Evolutionary conservation across 352 stramenopile genomes (phyloP).

Genomic region (Phytopythium boreale): DNA sequence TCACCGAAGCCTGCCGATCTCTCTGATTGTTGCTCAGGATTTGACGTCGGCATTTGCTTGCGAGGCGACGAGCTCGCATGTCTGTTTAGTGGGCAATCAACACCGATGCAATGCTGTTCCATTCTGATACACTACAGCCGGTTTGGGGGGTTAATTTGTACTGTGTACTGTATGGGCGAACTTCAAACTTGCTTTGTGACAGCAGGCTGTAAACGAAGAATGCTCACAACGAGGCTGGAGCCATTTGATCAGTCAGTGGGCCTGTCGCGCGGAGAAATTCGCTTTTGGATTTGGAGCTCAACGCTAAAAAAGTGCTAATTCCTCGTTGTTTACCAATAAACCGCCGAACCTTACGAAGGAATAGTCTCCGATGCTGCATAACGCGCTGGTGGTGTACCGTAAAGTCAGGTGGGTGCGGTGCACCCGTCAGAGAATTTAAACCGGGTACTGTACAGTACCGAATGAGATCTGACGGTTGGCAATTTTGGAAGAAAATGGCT

Average conservation of each 20-base stretch:
- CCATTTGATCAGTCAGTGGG: neutral
- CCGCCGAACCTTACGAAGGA: too few relatives aligned
- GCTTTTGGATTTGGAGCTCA: too few relatives aligned
- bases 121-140: neutral
- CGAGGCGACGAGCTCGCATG: neutral
- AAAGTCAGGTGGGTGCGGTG: too few relatives aligned
- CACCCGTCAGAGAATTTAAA: too few relatives aligned
- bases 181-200: neutral
- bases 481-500: neutral
- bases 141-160: too few relatives aligned
- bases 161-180: neutral
- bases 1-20: neutral
- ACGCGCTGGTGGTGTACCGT: too few relatives aligned
- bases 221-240: neutral
- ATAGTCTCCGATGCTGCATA: too few relatives aligned
- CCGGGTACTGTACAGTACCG: neutral
- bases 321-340: too few relatives aligned
- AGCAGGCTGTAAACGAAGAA: neutral
- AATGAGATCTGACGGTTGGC: neutral
- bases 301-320: too few relatives aligned
- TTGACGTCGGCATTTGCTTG: neutral
- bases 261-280: neutral
- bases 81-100: conserved; percentile 2
- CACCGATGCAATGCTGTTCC: conserved; percentile 1
- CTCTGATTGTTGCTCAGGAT: neutral